These are phyloP conservation scores for Stagonosporopsis chrysanthemi DNA, from an alignment of 2,329 filamentous ascomycete species.

Conservation along the genomic window DNA sequence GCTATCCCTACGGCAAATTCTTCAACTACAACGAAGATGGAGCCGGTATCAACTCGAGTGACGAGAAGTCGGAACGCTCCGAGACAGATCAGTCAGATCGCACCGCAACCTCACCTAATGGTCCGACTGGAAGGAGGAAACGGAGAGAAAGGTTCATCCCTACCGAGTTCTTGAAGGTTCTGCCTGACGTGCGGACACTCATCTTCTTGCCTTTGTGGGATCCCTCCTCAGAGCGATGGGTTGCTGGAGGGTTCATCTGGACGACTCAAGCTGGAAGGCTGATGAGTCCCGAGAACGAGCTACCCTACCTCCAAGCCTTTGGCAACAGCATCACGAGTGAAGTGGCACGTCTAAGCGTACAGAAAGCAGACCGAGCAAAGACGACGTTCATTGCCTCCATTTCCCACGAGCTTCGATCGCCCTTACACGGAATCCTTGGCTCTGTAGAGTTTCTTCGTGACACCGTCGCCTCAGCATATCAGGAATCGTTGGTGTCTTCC, in stretches of 20 bases:
- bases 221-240: constrained; percentile 42
- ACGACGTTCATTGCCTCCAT: constrained; percentile 54
- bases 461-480: constrained; percentile 38
- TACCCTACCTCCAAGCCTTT: constrained; percentile 46
- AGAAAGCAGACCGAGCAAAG: constrained; percentile 47
- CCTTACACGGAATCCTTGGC: constrained; percentile 67
- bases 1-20: constrained; percentile 46
- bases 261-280: constrained; percentile 39
- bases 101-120: constrained; percentile 21
- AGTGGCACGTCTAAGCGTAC: constrained; percentile 40
- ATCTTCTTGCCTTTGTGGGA: constrained; percentile 50
- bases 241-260: constrained; percentile 46
- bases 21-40: constrained; percentile 47
- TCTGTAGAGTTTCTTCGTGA: constrained; percentile 45
- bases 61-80: constrained; percentile 41
- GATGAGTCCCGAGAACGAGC: constrained; percentile 43
- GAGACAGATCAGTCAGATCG: constrained; percentile 42
- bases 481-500: constrained; percentile 52
- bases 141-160: constrained; percentile 43
- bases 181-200: constrained; percentile 46
- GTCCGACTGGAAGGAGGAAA: constrained; percentile 26
- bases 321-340: constrained; percentile 46
- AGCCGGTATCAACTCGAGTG: constrained; percentile 40
- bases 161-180: constrained; percentile 40
- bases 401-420: constrained; percentile 61